Evolutionary conservation across 2,329 filamentous ascomycete species (phyloP).

Genomic region (Aspergillus unguis): DNA sequence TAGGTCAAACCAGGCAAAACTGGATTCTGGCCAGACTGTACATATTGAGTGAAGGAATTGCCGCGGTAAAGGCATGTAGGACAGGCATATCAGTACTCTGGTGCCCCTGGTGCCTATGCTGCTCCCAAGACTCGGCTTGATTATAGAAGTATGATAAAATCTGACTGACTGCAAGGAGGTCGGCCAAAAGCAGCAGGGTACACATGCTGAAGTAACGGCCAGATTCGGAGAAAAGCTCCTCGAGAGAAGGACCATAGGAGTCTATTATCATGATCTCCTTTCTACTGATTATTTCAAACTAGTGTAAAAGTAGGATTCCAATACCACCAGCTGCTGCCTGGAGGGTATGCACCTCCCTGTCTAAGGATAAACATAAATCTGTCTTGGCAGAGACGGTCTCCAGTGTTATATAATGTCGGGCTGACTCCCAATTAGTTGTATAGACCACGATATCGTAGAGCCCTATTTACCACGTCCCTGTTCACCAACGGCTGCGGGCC

Average conservation of each 20-base stretch:
- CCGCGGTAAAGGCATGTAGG: background rate
- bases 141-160: slow-evolving; percentile 12
- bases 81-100: background rate
- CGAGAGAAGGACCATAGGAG: slow-evolving; percentile 6
- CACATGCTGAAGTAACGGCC: slow-evolving; percentile 13
- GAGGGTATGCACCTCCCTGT: slow-evolving; percentile 6
- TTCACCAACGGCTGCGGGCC: background rate
- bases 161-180: slow-evolving; percentile 8
- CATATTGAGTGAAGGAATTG: too few species aligned
- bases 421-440: background rate
- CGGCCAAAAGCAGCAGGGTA: slow-evolving; percentile 10
- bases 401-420: background rate
- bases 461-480: background rate
- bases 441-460: background rate
- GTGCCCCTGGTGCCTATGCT: background rate
- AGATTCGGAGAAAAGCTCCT: slow-evolving; percentile 10
- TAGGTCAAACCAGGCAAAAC: too few species aligned
- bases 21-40: too few species aligned
- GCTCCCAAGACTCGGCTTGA: background rate
- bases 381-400: background rate
- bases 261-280: slow-evolving; percentile 15
- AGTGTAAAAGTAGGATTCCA: slow-evolving; percentile 13
- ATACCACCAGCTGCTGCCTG: slow-evolving; percentile 11
- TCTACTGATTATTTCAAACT: slow-evolving; percentile 9
- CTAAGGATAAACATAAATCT: background rate